phyloP scores from a whole-genome alignment of 805 yeast genomes.

The Saccharomycopsis selenospora region DNA sequence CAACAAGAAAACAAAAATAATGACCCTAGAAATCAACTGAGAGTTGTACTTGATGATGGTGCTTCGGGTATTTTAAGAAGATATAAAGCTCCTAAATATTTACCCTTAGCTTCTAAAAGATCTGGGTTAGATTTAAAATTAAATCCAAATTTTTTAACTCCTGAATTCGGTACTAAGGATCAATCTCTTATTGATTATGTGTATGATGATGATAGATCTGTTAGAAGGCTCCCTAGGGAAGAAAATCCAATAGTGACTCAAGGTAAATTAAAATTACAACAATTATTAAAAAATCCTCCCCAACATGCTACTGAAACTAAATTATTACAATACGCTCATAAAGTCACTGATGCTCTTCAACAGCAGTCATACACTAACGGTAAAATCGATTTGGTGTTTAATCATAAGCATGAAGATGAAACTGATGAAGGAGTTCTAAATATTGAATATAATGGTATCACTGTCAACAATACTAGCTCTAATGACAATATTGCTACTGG shows the following conservation, averaged over 20 bases:
- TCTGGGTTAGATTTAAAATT: background rate
- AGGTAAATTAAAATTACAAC: background rate
- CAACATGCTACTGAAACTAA: conserved; percentile 1
- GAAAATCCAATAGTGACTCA: background rate
- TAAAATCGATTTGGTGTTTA: background rate
- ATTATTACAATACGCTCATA: background rate
- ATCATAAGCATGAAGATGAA: background rate
- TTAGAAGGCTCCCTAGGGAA: background rate
- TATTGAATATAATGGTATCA: background rate
- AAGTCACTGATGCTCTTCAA: conserved; percentile 1
- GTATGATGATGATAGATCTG: background rate
- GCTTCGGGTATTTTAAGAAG: background rate
- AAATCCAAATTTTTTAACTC: background rate
- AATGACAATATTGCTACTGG: background rate
- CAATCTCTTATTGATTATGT: background rate
- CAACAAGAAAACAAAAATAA: too few relatives aligned
- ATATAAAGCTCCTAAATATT: background rate
- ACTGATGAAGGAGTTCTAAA: background rate
- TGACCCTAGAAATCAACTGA: background rate
- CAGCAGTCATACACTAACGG: conserved; percentile 1
- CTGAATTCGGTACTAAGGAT: background rate
- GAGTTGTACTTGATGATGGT: background rate
- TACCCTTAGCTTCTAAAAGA: background rate
- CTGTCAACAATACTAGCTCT: background rate
- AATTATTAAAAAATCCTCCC: conserved; percentile 1